Evolutionary conservation across 2,329 filamentous ascomycete genomes (phyloP), one percentile per base, ranked within the genome.

Genomic region (Xylaria sp.): DNA sequence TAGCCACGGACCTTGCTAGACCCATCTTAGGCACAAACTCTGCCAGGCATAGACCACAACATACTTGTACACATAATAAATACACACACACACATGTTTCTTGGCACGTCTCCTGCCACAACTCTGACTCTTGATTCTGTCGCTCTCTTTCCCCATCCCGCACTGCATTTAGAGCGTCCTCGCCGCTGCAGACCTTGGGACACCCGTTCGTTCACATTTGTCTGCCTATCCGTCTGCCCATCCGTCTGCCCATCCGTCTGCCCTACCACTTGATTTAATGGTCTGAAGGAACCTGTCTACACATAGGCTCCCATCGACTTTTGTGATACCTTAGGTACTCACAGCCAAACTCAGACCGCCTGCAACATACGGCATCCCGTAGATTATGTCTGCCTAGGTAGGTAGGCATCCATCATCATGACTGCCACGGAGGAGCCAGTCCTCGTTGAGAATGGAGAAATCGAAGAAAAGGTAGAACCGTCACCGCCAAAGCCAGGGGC

Each of bases 1-100:
- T 23, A 61, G 42, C 16, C 37, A 29, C 55, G 48, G 50, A 5
- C 25, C 42, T 27, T 44, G 18, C 60, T 23, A 61, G 65, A 67
- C 65, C 70, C 65, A 68, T 70, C 68, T 71, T 71, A 69, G 69
- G 69, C 69, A 71, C 66, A 54, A 69, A 69, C 62, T 63, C 54
- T 57, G 50, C n/a, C n/a, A n/a, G n/a, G n/a, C n/a, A n/a, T n/a
- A n/a, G n/a, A n/a, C n/a, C n/a, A n/a, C n/a, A n/a, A 42, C 40
- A 42, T 18, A 18, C 40, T 29, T 6, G 65, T 50, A 47, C 61
- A 50, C 68, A 62, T 50, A 32, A 27, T 44, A 59, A 58, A n/a
- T 44, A 60, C n/a, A 27, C 35, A 60, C 54, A 63, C 47, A 51
- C 47, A 51, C 55, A 0, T n/a, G 12, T 51, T 58, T 60, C 66